Evolutionary conservation across 768 basidiomycete species (phyloP).

Genomic region (Russula sp.): DNA sequence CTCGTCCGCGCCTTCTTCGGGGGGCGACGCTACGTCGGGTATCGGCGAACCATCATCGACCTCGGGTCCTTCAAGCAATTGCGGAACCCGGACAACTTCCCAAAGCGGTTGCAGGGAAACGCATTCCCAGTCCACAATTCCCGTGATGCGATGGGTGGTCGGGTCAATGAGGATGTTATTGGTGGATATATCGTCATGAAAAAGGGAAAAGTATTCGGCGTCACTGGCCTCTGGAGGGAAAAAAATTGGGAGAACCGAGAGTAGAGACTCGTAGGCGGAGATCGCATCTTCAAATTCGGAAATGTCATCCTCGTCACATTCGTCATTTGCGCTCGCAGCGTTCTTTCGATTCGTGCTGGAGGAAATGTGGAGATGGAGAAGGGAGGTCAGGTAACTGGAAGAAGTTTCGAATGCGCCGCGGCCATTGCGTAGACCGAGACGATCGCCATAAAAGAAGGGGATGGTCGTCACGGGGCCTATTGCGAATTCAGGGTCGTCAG

Average conservation of each 20-base stretch:
- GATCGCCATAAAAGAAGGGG: conserved; percentile 7
- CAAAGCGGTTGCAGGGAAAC: conserved; percentile 7
- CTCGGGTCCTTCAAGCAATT: conserved; percentile 12
- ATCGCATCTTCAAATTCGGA: neutral
- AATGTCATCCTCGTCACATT: neutral
- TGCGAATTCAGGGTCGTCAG: neutral
- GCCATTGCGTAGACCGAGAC: neutral
- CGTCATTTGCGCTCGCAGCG: neutral
- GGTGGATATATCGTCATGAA: conserved; percentile 21
- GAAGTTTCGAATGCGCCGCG: conserved; percentile 2
- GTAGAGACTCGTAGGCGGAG: conserved; percentile 5
- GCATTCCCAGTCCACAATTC: conserved; percentile 28
- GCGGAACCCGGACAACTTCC: conserved; percentile 7
- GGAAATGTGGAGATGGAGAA: conserved; percentile 8
- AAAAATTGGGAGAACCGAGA: conserved; percentile 1
- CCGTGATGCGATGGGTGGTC: conserved; percentile 22
- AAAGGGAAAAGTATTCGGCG: neutral
- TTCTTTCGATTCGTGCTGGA: neutral
- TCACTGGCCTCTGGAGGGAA: neutral
- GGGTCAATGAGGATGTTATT: conserved; percentile 27
- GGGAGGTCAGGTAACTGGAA: neutral
- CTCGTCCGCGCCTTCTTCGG: neutral
- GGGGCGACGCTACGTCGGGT: neutral
- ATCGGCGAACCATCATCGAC: conserved; percentile 8
- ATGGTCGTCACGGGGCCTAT: conserved; percentile 1